Base-by-base conservation (phyloP, 352 stramenopile species). In the Phytophthora lateralis region DNA sequence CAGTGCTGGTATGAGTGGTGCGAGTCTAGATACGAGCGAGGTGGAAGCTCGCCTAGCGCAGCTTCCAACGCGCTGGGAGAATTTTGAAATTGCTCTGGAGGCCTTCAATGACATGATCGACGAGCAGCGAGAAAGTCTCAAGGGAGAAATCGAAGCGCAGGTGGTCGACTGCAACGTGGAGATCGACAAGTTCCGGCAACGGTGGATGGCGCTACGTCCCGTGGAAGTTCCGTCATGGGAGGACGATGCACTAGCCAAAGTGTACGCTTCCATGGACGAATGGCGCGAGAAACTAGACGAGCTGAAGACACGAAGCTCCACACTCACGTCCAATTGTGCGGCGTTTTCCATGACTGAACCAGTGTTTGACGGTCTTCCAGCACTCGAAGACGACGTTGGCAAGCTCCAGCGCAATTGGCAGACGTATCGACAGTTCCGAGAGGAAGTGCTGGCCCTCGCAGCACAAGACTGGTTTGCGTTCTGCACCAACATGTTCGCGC, bases 81-180 rank as follows among this genome's bases (percentile, higher is more conserved):
- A 97, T 54, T 98, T 98, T 66, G 94, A 98, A 34, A 88, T 98
- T 44, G 86, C 89, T 15, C 76, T 98, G 0, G 95, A 98, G 55
- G 95, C 93, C 27, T 98, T 98, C 61, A 96, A 97, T 51, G 92
- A 98, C 47, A 97, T 98, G 87, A 95, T 98, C 43, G 89, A 98
- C 34, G 91, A 98, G 47, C 91, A 98, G 46, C 91, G 96, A 1
- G 89, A 97, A 55, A 92, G 77, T 42, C 70, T 98, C 2, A 98
- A 97, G 55, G 81, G 75, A 20, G 83, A 96, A 47, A 79, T 98
- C 21, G 88, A 97, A 52, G 64, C 81, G 5, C 80, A 98, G 24
- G 85, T 97, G 17, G 80, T 96, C 2, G 85, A 96, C 15, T 95
- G 90, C 45, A 95, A 97, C 65, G 57, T 92, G 30, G 78, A 90